Evolutionary conservation across 805 yeast genomes (phyloP), one percentile per base, ranked within the genome.

Genomic region (Pichia californica): DNA sequence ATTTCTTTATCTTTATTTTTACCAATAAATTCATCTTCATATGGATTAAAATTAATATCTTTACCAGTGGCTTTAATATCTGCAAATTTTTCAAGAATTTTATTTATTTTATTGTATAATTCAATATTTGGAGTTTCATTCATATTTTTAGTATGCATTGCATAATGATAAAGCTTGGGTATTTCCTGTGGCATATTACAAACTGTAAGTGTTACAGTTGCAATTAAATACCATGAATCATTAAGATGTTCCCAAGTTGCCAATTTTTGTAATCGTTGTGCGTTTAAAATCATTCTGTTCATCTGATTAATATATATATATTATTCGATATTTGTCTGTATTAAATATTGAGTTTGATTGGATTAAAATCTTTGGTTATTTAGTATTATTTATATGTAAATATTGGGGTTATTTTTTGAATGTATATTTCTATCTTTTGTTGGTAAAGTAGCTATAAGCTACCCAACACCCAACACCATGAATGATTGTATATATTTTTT

Each of bases 141-240:
- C 20, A 44, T 35, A 35, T 48, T 38, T 54, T 56, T 42, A 21
- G 53, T 32, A 15, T 58, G 61, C 48, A 81, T 38, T 1, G 88
- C 88, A 63, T 81, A 81, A 49, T 84, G 84, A 58, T 82, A 83
- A 4, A 89, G 58, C 43, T 68, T 70, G 3, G 95, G 89, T 26
- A 88, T 76, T 49, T 85, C 96, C 40, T 81, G 77, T 0, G 96
- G 95, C 47, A 74, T 76, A 56, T 89, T 89, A 54, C 91, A 81
- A 6, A 82, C 88, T 2, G 91, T 77, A 38, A 88, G 70, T 9
- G 94, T 77, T 0, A 91, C 84, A 8, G 93, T 84, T 0, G 95
- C 91, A 18, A 88, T 66, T 31, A 79, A 65, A 57, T 81, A 85
- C 96, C 96, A 89, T 19, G 74, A 57, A 49, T 70, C 66, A 33